Evolutionary conservation across 2,329 filamentous ascomycete species (phyloP), one percentile per base, ranked within the genome.

Genomic region (Cladophialophora psammophila): DNA sequence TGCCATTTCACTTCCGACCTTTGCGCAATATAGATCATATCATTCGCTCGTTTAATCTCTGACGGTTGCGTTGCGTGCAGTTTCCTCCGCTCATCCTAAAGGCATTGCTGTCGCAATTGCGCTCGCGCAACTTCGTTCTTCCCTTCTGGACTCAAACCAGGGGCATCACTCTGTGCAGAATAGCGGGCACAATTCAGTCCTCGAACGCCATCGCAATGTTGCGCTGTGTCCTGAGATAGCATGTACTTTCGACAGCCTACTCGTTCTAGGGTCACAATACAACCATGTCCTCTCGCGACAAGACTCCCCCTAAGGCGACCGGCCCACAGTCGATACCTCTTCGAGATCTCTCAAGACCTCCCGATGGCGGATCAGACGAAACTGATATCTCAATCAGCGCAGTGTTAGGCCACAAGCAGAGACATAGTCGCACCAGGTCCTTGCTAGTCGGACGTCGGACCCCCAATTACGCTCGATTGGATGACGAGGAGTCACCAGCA

Each of bases 301-400:
- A 68, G 65, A 70, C 71, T n/a, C 71, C 72, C 36, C 71, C 72
- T 20, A 71, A 64, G 56, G 38, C 60, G 40, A 71, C 58, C 15
- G 64, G 67, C 34, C 68, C 71, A n/a, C 78, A 80, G 63, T 89
- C 90, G 69, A 94, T 95, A 80, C 91, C 90, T 67, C 82, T 94
- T 66, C 89, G 89, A 78, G 86, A 90, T 73, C 81, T 91, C 40
- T 81, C 81, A 12, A 77, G 78, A 66, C 76, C 77, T 32, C 77
- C 77, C 38, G 77, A 77, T 63, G 71, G 67, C 32, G 68, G 66
- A 56, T 72, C 74, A 55, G 63, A 69, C 68, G 71, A 78, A 34
- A 71, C 74, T 57, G 67, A 52, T 69, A 72, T 71, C 67, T 74
- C 74, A 65, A 65, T 74, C 65, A 73, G 72, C 59, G 76, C 75